These are phyloP conservation scores for Spizellomyces punctatus DNA, from an alignment of 192 early-diverging fungal species.

Conservation along the genomic window DNA sequence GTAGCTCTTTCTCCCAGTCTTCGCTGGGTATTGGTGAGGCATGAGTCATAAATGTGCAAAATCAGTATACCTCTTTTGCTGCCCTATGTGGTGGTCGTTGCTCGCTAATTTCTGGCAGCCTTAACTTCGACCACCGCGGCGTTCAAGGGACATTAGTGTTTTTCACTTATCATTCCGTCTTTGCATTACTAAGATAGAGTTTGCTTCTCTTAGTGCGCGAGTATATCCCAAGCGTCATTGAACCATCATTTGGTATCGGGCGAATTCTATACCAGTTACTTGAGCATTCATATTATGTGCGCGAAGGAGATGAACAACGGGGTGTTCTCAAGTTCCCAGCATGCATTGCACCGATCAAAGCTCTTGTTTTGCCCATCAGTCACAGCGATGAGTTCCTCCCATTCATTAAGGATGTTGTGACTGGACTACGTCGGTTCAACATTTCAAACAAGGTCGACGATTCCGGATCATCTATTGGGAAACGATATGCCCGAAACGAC, in stretches of 20 bases:
- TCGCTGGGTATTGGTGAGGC: conserved; percentile 50
- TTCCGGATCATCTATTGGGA: conserved; percentile 86
- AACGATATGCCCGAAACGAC: conserved; percentile 96
- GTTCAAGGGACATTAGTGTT: too few relatives aligned
- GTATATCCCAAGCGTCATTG: conserved; percentile 97
- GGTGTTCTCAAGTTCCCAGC: conserved; percentile 90
- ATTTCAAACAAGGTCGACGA: conserved; percentile 89
- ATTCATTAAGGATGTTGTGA: conserved; percentile 65
- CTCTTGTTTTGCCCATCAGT: conserved; percentile 86
- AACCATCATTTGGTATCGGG: conserved; percentile 99
- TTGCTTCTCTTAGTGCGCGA: conserved; percentile 69
- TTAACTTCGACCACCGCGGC: too few relatives aligned
- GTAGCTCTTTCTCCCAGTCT: conserved; percentile 33
- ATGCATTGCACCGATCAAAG: conserved; percentile 93
- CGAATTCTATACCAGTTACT: conserved; percentile 95
- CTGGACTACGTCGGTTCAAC: conserved; percentile 70
- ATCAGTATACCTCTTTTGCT: conserved; percentile 25
- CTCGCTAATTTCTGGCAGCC: too few relatives aligned
- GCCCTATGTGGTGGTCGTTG: background rate
- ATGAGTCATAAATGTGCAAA: conserved; percentile 65
- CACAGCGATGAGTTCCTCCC: conserved; percentile 72
- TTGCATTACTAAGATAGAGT: conserved; percentile 2
- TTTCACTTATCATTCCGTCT: background rate
- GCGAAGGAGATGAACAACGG: conserved; percentile 88
- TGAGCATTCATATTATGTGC: conserved; percentile 92